Base-by-base conservation (phyloP, 2,329 filamentous ascomycete genomes). In the Pseudopyricularia cyperi region DNA sequence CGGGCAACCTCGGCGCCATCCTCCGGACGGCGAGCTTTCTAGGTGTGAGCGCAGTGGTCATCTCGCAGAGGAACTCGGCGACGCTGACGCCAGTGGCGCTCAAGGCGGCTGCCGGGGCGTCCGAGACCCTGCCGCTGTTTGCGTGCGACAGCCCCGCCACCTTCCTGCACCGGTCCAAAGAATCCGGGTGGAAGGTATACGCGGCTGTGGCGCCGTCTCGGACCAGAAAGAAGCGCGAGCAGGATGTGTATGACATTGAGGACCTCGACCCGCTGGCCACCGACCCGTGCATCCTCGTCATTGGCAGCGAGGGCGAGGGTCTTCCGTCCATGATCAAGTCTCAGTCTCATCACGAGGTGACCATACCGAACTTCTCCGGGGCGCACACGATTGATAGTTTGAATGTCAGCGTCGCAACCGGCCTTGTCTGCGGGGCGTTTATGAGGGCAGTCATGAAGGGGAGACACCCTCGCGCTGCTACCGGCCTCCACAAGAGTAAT, bases 321-420 rank as follows among this genome's bases (percentile, higher is more conserved):
- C 66, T 95, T 46, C 71, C 77, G n/a, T 71, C 72, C 51, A 73
- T 76, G 53, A 67, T 93, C 55, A 79, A 79, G 58, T 78, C 76
- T 42, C 74, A 79, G 53, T 83, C 87, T 0, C 80, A 95, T 57
- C 72, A 71, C 30, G 73, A 82, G 58, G 60, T 84, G 4, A 79
- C 82, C 7, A 87, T 98, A 52, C 75, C 75, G 57, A 77, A 65
- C 65, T 76, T 65, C 65, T 68, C 57, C 57, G 75, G 66, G 42
- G 69, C 62, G 56, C 71, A 60, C 64, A 81, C 58, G 63, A 81
- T 98, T 3, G 91, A 97, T 66, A 95, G 89, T 65, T 69, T 98
- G 64, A 97, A 98, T 63, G 93, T 97, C 37, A 89, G 87, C 62
- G 90, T 95, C 19, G 91, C 93, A 1, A 81, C 87, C 7, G 89